Base-by-base conservation (phyloP, 352 stramenopile genomes). In the Albugo laibachii region DNA sequence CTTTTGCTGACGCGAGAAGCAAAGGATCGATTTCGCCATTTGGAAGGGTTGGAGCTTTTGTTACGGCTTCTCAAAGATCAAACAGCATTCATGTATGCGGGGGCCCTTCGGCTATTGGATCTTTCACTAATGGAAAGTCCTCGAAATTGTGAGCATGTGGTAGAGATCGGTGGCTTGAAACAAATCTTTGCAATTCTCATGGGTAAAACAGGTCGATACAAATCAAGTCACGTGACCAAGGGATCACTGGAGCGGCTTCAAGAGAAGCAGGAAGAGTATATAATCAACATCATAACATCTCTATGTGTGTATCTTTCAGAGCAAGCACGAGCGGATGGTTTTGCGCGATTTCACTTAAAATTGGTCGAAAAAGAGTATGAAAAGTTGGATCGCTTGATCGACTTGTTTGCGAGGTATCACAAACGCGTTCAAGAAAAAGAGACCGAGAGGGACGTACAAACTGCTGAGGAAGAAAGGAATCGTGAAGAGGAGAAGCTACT, bases 1-100 rank as follows among this genome's bases (percentile, higher is more conserved):
- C 69, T 77, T 19, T 54, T 97, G 54, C 58, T 64, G 45, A 47
- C 72, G 2, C 48, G 56, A 0, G 50, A 59, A 18, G 67, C 65
- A 13, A 69, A 84, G 50, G 53, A 54, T 34, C 66, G 69, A 11
- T 82, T 81, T 50, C 69, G 72, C 0, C 60, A 53, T 1, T 44
- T 83, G 11, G 81, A 97, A 69, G 91, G 91, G 3, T 63, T 96
- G 12, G 86, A 97, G 59, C 67, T 97, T 16, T 73, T 97, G 56
- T 60, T 97, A 24, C 69, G 86, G 3, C 97, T 80, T 62, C 50
- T 96, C 12, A 80, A 92, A 18, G 83, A 96, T 61, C 70, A 81
- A 21, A 75, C 92, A 24, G 66, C 49, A 16, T 82, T 62, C 54
- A 62, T 74, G 15, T 85, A 78, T 50, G 54, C 48, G 45, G 69